Evolutionary conservation across 768 basidiomycete genomes (phyloP).

Genomic region (Tephrocybe sp.): DNA sequence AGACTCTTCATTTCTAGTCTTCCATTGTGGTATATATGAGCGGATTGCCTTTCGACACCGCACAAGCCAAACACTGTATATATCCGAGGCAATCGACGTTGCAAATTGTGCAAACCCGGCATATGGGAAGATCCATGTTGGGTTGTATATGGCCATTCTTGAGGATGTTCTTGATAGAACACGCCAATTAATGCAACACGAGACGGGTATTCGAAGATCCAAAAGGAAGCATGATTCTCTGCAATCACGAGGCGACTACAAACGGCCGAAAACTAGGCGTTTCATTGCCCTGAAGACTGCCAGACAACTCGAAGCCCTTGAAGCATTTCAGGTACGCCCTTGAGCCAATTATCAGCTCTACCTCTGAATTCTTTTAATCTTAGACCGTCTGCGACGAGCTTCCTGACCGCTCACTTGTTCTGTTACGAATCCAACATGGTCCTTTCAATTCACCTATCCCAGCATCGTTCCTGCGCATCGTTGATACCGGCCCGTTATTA

Average conservation of each 20-base stretch:
- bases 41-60: constrained; percentile 1
- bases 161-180: not conserved
- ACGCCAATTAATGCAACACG: not conserved
- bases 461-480: constrained; percentile 6
- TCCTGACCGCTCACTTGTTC: not conserved
- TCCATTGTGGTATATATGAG: not conserved
- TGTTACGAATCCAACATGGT: not conserved
- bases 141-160: not conserved
- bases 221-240: not conserved
- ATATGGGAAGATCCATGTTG: not conserved
- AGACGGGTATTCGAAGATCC: not conserved
- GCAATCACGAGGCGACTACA: not conserved
- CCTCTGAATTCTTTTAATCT: not conserved
- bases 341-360: not conserved
- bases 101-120: not conserved
- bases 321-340: not conserved
- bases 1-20: not conserved
- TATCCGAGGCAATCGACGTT: not conserved
- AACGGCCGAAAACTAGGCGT: not conserved
- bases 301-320: not conserved
- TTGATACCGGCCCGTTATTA: not conserved
- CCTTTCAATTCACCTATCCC: constrained; percentile 7
- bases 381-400: not conserved
- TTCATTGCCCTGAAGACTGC: not conserved
- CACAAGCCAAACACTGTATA: not conserved